Conservation (phyloP, 2,329 filamentous ascomycete genomes). For the Ophiostoma sp. region DNA sequence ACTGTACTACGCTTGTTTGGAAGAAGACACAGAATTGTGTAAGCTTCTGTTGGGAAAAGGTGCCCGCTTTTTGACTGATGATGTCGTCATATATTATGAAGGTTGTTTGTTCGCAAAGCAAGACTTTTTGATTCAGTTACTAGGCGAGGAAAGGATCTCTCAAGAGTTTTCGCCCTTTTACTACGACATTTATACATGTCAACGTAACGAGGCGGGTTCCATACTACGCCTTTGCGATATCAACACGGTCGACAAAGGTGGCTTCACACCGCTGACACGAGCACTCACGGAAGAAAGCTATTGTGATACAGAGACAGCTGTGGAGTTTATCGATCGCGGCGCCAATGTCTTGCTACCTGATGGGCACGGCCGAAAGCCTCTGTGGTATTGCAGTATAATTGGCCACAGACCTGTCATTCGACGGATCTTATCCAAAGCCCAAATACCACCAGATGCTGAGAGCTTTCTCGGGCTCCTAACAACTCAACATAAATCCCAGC, state of each 20-base stretch:
- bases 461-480: neutral
- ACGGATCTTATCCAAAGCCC: neutral
- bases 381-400: neutral
- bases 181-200: no score
- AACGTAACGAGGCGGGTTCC: no score
- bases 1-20: neutral
- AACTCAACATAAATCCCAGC: neutral
- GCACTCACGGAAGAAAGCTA: no score
- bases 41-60: neutral
- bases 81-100: no score
- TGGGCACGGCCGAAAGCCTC: neutral
- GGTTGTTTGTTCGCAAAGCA: neutral
- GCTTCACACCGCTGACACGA: neutral
- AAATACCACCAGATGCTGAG: neutral
- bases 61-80: neutral
- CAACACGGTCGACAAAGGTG: neutral
- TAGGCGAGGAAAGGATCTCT: neutral
- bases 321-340: neutral
- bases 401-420: no score
- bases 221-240: neutral
- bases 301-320: no score
- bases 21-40: neutral
- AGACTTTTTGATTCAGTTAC: neutral
- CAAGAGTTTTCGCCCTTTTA: neutral
- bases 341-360: neutral